Evolutionary conservation across 768 basidiomycete genomes (phyloP), one percentile per base, ranked within the genome.

Genomic region (Cyclocybe cylindracea): DNA sequence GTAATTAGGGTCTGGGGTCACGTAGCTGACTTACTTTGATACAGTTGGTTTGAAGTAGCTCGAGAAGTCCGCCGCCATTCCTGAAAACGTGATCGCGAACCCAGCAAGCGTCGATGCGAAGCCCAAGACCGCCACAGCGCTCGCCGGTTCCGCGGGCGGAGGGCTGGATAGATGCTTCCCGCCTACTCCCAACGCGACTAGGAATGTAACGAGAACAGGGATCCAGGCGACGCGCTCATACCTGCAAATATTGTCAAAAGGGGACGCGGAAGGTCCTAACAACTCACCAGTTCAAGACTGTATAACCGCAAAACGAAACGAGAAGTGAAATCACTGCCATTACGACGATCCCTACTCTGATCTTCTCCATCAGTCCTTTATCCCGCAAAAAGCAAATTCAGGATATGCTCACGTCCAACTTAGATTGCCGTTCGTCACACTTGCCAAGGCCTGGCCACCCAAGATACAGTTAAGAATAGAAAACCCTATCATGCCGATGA

Each of bases 261-360:
- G 10, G 29, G 13, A 13, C 2, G 31, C 38, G 19, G 40, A 34
- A 34, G 40, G 2, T 16, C 40, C 13, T 10, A 4, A 18, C 49
- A 48, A 35, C 59, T 40, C 46, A 78, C 79, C 79, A 79, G 48
- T 73, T 72, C 10, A 80, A 67, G 11, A 78, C 68, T 44, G 65
- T 74, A 58, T 75, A 74, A 3, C 86, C 88, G 74, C 72, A 78
- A 72, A 74, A 92, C 54, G 69, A 89, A 63, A 76, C 77, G 18
- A 87, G 54, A 31, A 94, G 78, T 2, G 89, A 85, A 32, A 90
- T 71, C 31, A 87, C 53, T 0, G 81, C 78, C 38, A 93, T 84
- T 45, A 94, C 83, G 32, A 91, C 86, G 48, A 94, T 94, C 2
- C 92, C 92, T 24, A 94, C 84, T 45, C 86, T 89, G 54, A 13